Evolutionary conservation across 2,329 filamentous ascomycete species (phyloP).

Genomic region (Passalora sequoiae): DNA sequence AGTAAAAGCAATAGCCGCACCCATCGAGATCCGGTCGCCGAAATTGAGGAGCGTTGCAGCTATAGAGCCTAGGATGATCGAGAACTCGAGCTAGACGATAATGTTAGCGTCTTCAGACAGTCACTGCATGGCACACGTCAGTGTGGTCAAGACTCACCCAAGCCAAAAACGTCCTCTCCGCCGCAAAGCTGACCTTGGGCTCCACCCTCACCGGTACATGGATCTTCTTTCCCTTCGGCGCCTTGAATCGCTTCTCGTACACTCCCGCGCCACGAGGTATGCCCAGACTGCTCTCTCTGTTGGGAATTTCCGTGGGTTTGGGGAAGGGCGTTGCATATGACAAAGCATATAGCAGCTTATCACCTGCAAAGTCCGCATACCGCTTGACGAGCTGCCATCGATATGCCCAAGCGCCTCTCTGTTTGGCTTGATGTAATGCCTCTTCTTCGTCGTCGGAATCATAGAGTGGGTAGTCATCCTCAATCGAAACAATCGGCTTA

Average conservation of each 20-base stretch:
- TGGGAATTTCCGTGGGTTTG: constrained; percentile 41
- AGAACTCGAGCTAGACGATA: constrained; percentile 72
- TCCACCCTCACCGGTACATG: constrained; percentile 94
- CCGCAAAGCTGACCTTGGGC: constrained; percentile 95
- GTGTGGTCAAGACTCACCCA: constrained; percentile 58
- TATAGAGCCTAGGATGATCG: constrained; percentile 86
- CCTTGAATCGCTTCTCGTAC: constrained; percentile 54
- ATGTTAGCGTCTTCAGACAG: too few species aligned
- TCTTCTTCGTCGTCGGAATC: constrained; percentile 78
- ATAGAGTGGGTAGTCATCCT: constrained; percentile 77
- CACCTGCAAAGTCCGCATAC: constrained; percentile 47
- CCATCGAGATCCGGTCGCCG: constrained; percentile 59
- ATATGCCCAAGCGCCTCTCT: constrained; percentile 72
- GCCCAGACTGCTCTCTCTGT: constrained; percentile 39
- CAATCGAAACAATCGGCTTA: constrained; percentile 49
- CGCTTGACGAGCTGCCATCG: constrained; percentile 50
- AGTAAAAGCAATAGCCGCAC: constrained; percentile 65
- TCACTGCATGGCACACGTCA: too few species aligned
- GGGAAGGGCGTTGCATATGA: constrained; percentile 35
- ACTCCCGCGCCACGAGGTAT: constrained; percentile 38
- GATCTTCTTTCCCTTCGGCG: constrained; percentile 78
- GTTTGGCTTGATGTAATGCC: constrained; percentile 69
- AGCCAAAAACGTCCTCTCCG: constrained; percentile 89
- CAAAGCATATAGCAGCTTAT: constrained; percentile 32
- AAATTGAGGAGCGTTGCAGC: constrained; percentile 82